Base-by-base conservation (phyloP, 768 basidiomycete genomes). In the Suillus spraguei region DNA sequence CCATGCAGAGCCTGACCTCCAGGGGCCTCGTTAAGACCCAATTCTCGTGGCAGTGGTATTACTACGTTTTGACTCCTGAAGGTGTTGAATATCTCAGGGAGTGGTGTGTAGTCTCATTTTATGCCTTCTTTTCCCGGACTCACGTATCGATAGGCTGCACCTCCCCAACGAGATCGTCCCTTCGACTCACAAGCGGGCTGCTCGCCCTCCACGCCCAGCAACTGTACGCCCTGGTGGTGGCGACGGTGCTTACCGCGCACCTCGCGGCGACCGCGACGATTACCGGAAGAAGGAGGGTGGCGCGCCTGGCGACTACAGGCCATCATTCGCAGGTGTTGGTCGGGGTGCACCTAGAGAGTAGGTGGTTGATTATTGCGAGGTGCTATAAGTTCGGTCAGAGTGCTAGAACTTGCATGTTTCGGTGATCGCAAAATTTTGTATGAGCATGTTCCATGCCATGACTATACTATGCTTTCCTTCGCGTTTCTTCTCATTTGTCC, bases 31-130 rank as follows among this genome's bases (percentile, higher is more conserved):
- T 99, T 82, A 98, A 98, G 88, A 99, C 97, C 70, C 97, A 95
- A 76, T 99, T 99, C 85, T 95, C 92, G 56, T 99, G 97, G 97
- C 95, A 98, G 75, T 97, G 88, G 85, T 99, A 97, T 82, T 99
- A 99, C 83, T 99, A 99, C 82, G 86, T 88, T 73, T 85, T 99
- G 74, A 99, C 96, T 71, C 90, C 94, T 60, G 97, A 99, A 79
- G 97, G 97, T 73, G 90, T 99, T 67, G 95, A 97, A 70, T 97
- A 92, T 82, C 91, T 99, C 78, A 90, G 97, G 67, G 95, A 97
- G 80, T 95, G 90, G 83, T 85, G 67, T 60, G 76, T 69, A 55
- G 32, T 32, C 63, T 47, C 3, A n/a, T n/a, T 13, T 13, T 53
- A 8, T n/a, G 53, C 5, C 13, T 17, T 4, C 46, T 66, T n/a